Base-by-base conservation (phyloP, 306 rosid species). In the Sophora flavescens region DNA sequence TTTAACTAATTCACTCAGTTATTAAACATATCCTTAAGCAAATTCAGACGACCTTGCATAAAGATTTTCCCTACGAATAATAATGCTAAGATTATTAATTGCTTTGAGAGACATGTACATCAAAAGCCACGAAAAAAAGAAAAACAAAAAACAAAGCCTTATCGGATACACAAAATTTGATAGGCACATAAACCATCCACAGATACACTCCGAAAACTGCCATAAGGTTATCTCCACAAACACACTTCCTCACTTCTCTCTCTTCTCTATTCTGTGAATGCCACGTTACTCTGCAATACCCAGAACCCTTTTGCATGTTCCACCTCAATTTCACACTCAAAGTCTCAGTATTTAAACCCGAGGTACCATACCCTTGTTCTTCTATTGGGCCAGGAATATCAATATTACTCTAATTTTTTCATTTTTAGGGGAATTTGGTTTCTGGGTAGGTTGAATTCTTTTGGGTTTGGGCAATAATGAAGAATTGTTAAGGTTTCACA, bases 101-200 rank as follows among this genome's bases (percentile, higher is more conserved):
- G 50, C 13, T 44, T 44, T 44, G 44, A 39, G 44, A 47, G 51
- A 61, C 16, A n/a, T 10, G 17, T 14, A 2, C 73, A 14, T 58
- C 3, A 47, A 61, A 74, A 47, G 16, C 39, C 76, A 61, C 39
- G 68, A 53, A 33, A 39, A 26, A 22, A 22, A 22, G 22, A 65
- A 51, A 18, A 36, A 51, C 2, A 52, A 13, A 3, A 8, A 56
- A 32, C 26, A 61, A 57, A 69, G 83, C 87, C 82, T 87, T 87
- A 85, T 87, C 91, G 15, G 45, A 54, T 54, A 16, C 22, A 47
- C 42, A 74, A 41, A 79, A 63, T 84, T 84, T 81, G 91, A 72
- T 76, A 85, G 97, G 91, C 84, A 63, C 76, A 87, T 78, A 87
- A 30, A 80, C 47, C 63, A 78, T 84, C 98, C 98, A 91, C 98